These are phyloP conservation scores for Drechslerella dactyloides DNA, from an alignment of 2,329 filamentous ascomycete genomes.

Conservation along the genomic window DNA sequence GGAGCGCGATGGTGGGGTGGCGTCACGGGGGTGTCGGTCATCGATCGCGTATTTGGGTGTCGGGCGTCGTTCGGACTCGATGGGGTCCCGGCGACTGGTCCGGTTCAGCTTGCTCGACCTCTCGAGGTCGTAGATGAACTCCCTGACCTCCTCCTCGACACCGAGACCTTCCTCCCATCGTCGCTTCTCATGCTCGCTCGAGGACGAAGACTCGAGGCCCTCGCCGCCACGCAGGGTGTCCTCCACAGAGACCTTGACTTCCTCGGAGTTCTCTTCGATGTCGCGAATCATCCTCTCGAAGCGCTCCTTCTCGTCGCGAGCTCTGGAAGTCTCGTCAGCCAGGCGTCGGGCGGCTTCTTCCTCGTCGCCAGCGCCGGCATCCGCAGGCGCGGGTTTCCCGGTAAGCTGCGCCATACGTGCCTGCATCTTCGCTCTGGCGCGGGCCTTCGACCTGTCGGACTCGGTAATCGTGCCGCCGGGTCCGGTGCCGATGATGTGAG, in stretches of 20 bases:
- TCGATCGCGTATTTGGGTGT: conserved; percentile 53
- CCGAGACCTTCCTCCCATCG: conserved; percentile 96
- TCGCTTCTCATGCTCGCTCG: conserved; percentile 68
- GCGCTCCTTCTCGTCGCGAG: conserved; percentile 84
- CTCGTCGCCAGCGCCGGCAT: conserved; percentile 63
- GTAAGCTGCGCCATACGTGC: conserved; percentile 91
- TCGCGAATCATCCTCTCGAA: conserved; percentile 97
- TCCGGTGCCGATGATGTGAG: conserved; percentile 86
- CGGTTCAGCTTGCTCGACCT: conserved; percentile 79
- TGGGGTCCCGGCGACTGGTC: conserved; percentile 59
- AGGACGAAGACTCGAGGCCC: conserved; percentile 59
- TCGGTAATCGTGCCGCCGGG: conserved; percentile 90
- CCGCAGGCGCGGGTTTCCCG: conserved; percentile 72
- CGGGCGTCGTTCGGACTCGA: conserved; percentile 61
- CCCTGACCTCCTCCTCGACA: conserved; percentile 93
- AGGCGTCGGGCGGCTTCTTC: conserved; percentile 80
- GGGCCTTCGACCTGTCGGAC: conserved; percentile 89
- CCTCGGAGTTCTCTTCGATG: conserved; percentile 92
- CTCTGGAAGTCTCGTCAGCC: conserved; percentile 83
- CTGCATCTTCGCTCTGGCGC: conserved; percentile 98
- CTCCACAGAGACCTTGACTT: conserved; percentile 84
- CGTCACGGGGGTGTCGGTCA: conserved; percentile 64
- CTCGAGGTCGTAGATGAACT: conserved; percentile 97
- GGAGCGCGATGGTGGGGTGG: conserved; percentile 60
- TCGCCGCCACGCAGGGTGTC: conserved; percentile 81